Percentiles rank a stretch among this genome's conserved stretches.
These are phyloP conservation scores for Trichoderma sp. DNA, from an alignment of 2,329 filamentous ascomycete genomes.

Conservation along the genomic window DNA sequence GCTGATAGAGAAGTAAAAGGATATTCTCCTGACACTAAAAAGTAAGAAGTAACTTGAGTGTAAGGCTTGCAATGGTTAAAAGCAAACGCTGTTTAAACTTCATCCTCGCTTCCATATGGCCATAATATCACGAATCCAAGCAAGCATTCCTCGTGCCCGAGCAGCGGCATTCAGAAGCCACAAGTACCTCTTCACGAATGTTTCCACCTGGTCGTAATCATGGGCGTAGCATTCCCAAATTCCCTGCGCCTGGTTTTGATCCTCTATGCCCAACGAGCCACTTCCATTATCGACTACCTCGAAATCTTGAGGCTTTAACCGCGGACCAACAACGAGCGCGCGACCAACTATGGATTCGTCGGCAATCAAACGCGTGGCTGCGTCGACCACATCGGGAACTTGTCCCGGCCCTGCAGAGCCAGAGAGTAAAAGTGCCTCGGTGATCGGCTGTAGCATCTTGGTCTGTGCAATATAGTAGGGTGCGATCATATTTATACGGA, in stretches of 20 bases:
- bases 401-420: slow-evolving; percentile 51
- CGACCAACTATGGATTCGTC: slow-evolving; percentile 57
- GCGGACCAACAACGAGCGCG: slow-evolving; percentile 57
- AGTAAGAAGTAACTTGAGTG: not conserved
- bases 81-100: not conserved
- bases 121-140: slow-evolving; percentile 37
- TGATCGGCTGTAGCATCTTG: slow-evolving; percentile 47
- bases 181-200: slow-evolving; percentile 54
- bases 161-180: slow-evolving; percentile 52
- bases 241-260: slow-evolving; percentile 41
- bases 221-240: slow-evolving; percentile 62
- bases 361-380: slow-evolving; percentile 59
- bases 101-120: slow-evolving; percentile 24
- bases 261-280: slow-evolving; percentile 29
- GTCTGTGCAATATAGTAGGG: slow-evolving; percentile 66
- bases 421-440: slow-evolving; percentile 52
- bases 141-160: slow-evolving; percentile 52
- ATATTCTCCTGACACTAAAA: not conserved
- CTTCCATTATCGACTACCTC: slow-evolving; percentile 32
- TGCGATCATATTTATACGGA: slow-evolving; percentile 64
- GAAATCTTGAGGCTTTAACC: slow-evolving; percentile 35
- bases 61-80: not conserved
- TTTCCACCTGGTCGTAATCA: slow-evolving; percentile 56
- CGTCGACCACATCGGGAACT: slow-evolving; percentile 61
- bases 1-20: not conserved